Evolutionary conservation across 2,329 filamentous ascomycete species (phyloP).

Genomic region (Talaromyces funiculosus): DNA sequence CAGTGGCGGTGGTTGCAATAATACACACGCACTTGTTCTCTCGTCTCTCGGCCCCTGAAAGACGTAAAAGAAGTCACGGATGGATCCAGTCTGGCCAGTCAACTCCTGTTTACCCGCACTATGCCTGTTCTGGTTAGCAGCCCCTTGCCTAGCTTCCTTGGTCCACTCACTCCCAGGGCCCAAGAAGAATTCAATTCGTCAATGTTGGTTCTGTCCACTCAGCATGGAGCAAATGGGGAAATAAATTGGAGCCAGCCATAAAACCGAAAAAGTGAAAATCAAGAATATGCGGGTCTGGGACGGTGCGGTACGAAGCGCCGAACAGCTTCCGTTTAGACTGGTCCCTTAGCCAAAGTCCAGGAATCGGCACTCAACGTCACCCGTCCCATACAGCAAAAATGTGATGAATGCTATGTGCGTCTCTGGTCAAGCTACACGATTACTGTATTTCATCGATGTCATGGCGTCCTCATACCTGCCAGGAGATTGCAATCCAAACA

Average conservation of each 20-base stretch:
- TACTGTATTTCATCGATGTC: neutral
- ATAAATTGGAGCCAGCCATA: neutral
- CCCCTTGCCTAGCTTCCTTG: neutral
- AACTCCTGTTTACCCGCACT: neutral
- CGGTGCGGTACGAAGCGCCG: slow-evolving; percentile 14
- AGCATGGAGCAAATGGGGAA: neutral
- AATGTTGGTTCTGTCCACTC: neutral
- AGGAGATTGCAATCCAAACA: neutral
- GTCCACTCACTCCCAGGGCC: neutral
- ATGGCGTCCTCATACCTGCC: neutral
- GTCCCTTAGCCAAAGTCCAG: neutral
- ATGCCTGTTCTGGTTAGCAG: neutral
- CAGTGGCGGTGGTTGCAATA: neutral
- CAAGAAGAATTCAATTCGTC: neutral
- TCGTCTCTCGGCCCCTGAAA: neutral
- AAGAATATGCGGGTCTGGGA: slow-evolving; percentile 1
- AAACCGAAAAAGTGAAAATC: neutral
- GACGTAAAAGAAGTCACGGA: neutral
- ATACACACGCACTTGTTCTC: neutral
- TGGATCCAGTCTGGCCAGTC: neutral
- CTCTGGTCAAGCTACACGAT: neutral
- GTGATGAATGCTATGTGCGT: neutral
- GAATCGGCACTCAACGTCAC: neutral
- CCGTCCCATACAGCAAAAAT: neutral
- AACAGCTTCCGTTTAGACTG: neutral